Percentiles rank a stretch among this genome's conserved stretches.
Conservation (phyloP, 1,139 yeast genomes). For the Casaregolazyma lundiana region DNA sequence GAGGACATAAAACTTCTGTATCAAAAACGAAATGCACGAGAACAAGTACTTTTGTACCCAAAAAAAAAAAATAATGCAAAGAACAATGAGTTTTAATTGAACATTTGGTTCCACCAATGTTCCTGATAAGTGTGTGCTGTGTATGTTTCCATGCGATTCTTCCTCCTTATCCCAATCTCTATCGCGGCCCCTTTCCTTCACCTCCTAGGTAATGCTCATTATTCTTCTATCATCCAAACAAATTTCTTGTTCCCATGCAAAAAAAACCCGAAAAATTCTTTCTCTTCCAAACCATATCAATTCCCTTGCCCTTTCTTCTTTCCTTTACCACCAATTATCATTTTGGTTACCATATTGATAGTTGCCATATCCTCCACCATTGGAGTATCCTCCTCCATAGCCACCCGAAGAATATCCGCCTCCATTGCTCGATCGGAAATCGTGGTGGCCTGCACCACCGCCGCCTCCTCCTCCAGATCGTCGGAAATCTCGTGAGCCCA, state of each 20-base stretch:
- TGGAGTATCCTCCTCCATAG: conserved; percentile 32
- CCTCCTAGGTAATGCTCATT: conserved; percentile 8
- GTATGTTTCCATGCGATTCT: not conserved
- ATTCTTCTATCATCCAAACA: conserved; percentile 5
- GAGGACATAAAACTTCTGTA: not conserved
- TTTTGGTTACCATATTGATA: conserved; percentile 26
- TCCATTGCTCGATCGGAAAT: conserved; percentile 5
- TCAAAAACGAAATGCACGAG: too few relatives aligned
- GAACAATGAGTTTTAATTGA: not conserved
- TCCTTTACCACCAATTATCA: conserved; percentile 30
- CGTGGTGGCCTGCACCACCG: conserved; percentile 15
- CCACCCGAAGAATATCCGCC: conserved; percentile 25
- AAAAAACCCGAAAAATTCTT: not conserved
- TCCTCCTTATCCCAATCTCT: not conserved
- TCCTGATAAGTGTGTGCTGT: not conserved
- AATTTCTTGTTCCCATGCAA: conserved; percentile 9
- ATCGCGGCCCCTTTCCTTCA: conserved; percentile 2
- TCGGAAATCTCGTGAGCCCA: conserved; percentile 36
- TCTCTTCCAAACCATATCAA: not conserved
- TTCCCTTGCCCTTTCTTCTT: conserved; percentile 13
- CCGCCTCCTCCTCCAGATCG: conserved; percentile 33
- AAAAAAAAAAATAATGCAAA: not conserved
- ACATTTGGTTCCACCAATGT: not conserved
- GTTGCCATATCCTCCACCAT: conserved; percentile 32
- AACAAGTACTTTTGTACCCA: too few relatives aligned